These are phyloP conservation scores for Fusarium anguioides DNA, from an alignment of 2,329 filamentous ascomycete genomes.

Conservation along the genomic window DNA sequence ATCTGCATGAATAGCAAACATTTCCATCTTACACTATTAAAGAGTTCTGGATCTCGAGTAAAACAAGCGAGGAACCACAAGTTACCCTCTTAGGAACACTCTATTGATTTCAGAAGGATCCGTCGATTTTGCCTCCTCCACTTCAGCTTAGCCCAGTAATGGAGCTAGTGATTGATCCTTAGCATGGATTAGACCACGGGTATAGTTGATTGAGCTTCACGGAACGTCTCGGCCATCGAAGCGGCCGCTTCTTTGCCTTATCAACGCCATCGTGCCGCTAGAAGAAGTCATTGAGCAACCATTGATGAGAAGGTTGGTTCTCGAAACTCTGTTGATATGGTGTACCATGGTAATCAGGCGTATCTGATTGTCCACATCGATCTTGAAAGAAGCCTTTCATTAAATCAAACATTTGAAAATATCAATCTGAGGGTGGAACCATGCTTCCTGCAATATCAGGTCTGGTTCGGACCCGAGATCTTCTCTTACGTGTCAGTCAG, in stretches of 20 bases:
- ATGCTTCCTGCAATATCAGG: neutral
- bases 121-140: constrained; percentile 2
- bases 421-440: neutral
- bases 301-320: neutral
- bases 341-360: neutral
- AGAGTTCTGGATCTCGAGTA: neutral
- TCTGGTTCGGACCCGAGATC: constrained; percentile 10
- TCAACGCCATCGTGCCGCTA: neutral
- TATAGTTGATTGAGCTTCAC: constrained; percentile 1
- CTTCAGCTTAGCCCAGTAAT: constrained; percentile 7
- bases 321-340: neutral
- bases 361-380: neutral
- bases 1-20: constrained; percentile 7
- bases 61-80: neutral
- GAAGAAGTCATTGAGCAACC: neutral
- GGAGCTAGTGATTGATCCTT: constrained; percentile 3
- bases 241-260: neutral
- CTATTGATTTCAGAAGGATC: neutral
- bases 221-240: neutral
- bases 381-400: neutral
- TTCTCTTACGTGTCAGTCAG: constrained; percentile 18
- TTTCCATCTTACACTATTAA: neutral
- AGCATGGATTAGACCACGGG: neutral
- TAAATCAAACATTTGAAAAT: neutral
- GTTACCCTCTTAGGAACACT: neutral